Base-by-base conservation (phyloP, 345 rosid genomes). In the Euphorbia pulcherrima region DNA sequence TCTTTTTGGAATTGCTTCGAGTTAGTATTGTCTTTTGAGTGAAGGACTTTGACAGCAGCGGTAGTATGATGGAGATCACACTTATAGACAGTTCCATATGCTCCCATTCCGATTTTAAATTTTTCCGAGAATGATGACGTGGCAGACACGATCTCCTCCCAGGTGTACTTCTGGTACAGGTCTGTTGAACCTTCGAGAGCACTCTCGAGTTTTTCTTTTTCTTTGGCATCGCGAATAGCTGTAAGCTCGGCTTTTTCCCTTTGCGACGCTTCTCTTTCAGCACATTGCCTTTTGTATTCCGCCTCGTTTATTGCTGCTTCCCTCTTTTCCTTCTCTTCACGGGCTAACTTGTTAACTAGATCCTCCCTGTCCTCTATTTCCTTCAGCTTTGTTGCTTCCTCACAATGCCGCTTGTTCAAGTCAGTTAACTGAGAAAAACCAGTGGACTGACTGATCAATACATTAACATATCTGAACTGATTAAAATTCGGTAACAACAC, bases 41-140 rank as follows among this genome's bases (percentile, higher is more conserved):
- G 97, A 62, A 92, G 97, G 75, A 90, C 85, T 78, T 92, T 92
- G 69, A 88, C 93, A 48, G 98, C 98, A 9, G 79, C 93, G 33
- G 79, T 55, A 6, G 95, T 87, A 65, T 92, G 93, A 63, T 86
- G 89, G 67, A 90, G 72, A 72, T 50, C 79, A 69, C 98, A 83
- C 72, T 79, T 78, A 57, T 90, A 92, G 60, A 92, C 98, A 59
- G 81, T 77, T 73, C 98, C 98, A 69, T 87, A 88, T 20, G 90
- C 97, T 48, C 98, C 98, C 61, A 57, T 69, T 72, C 98, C 98
- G 39, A 92, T 81, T 74, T 73, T 85, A 46, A 78, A 83, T 41
- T 84, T 77, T 60, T 88, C 90, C 1, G 93, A 90, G 70, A 92
- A 92, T 0, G 92, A 90, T 50, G 87, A 92, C 27, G 98, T 88